Conservation (phyloP, 805 yeast species). For the Candida awuae region DNA sequence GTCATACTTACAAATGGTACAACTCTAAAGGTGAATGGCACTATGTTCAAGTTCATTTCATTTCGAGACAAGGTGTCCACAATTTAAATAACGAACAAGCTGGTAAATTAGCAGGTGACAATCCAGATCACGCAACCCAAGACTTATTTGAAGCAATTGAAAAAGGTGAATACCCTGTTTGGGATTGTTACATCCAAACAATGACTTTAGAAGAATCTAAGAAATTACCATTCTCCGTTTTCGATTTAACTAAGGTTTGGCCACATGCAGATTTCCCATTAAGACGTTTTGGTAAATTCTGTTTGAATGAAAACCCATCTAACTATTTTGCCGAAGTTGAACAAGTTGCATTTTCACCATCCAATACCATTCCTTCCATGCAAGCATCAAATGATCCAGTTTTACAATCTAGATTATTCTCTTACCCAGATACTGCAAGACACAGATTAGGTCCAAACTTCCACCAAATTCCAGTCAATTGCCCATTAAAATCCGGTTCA, state of each 20-base stretch:
- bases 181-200: conserved; percentile 80
- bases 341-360: conserved; percentile 80
- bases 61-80: conserved; percentile 47
- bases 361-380: conserved; percentile 77
- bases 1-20: conserved; percentile 78
- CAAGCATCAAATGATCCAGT: conserved; percentile 83
- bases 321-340: conserved; percentile 85
- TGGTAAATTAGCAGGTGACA: conserved; percentile 55
- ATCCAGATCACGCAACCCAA: conserved; percentile 77
- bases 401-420: conserved; percentile 70
- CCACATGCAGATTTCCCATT: conserved; percentile 81
- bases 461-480: conserved; percentile 81
- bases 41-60: conserved; percentile 72
- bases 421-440: conserved; percentile 81
- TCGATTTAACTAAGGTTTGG: conserved; percentile 90
- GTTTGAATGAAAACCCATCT: conserved; percentile 73
- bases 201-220: conserved; percentile 81
- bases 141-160: conserved; percentile 76
- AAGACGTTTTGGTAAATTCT: conserved; percentile 75
- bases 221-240: conserved; percentile 69
- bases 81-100: conserved; percentile 60
- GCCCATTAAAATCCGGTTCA: conserved; percentile 54
- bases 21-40: conserved; percentile 67
- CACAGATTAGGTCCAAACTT: conserved; percentile 74
- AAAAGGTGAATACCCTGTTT: conserved; percentile 68